Base-by-base conservation (phyloP, 2,329 filamentous ascomycete genomes). In the Phaeosphaeria sp. region DNA sequence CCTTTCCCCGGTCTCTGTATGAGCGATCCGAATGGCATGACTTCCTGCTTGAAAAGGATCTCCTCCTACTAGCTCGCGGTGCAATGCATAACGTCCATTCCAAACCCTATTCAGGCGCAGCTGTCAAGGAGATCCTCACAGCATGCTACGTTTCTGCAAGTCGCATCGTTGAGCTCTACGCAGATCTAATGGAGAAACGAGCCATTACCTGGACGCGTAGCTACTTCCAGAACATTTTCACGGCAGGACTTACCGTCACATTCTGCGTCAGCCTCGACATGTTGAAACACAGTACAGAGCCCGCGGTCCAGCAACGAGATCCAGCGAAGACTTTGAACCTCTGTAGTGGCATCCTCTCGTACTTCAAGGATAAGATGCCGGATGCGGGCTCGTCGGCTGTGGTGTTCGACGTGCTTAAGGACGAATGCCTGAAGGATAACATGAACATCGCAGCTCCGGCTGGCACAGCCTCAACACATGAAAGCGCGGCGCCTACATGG, bases 181-280 rank as follows among this genome's bases (percentile, higher is more conserved):
- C 74, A 3, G 59, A 62, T 4, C 62, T 83, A 17, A 78, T 73
- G 36, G 63, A 74, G 3, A 66, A 68, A 2, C 68, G 68, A 2
- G 68, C 73, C 13, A 79, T 82, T 36, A 81, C 78, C 0, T 80
- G 77, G 53, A 82, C 81, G 0, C 68, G 80, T n/a, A 81, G 78
- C 46, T 83, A 83, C 57, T 83, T 83, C 24, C 81, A 83, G 50
- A 77, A 79, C 47, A 76, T 83, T 2, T 82, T 82, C 47, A 80
- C 80, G 0, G 79, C 80, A 2, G 81, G 80, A 0, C 56, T 83
- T 0, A 63, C 66, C 2, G 55, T 67, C 15, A 65, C 54, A 11
- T 67, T 58, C 42, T 68, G 64, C 77, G 72, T 5, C 8, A 57
- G 51, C 21, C 25, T 65, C 4, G 57, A 36, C 30, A 36, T 36